These are phyloP conservation scores for Fusarium sp. DNA, from an alignment of 2,329 filamentous ascomycete genomes.

Conservation along the genomic window DNA sequence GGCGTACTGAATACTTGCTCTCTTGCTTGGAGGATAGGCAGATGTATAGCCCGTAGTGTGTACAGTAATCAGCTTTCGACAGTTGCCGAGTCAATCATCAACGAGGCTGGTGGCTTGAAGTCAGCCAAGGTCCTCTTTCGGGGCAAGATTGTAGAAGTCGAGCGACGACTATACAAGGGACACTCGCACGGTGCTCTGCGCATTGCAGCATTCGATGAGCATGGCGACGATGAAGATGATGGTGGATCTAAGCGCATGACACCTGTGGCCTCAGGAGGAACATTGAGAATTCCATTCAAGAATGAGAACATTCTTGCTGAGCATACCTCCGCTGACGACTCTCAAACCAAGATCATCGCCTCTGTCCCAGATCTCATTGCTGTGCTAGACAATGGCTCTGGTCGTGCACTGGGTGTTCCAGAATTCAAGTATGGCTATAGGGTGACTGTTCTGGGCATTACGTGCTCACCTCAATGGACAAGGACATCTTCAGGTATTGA, in stretches of 20 bases:
- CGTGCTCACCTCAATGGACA: slow-evolving; percentile 24
- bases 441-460: slow-evolving; percentile 17
- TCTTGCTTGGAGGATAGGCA: slow-evolving; percentile 4
- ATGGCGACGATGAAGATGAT: not conserved
- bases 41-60: not conserved
- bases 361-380: slow-evolving; percentile 30
- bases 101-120: not conserved
- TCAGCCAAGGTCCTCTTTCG: not conserved
- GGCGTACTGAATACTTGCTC: not conserved
- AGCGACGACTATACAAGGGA: not conserved
- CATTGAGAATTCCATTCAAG: not conserved
- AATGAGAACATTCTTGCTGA: not conserved
- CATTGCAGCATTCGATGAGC: not conserved
- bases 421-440: slow-evolving; percentile 29
- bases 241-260: not conserved
- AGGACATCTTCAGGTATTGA: not conserved
- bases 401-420: slow-evolving; percentile 21
- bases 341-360: not conserved
- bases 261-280: not conserved
- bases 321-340: not conserved
- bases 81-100: not conserved
- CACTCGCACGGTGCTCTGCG: not conserved
- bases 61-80: not conserved
- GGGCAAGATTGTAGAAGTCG: not conserved
- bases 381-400: slow-evolving; percentile 13